These are phyloP conservation scores for Leccinum disarticulatum DNA, from an alignment of 768 basidiomycete species.

Conservation along the genomic window DNA sequence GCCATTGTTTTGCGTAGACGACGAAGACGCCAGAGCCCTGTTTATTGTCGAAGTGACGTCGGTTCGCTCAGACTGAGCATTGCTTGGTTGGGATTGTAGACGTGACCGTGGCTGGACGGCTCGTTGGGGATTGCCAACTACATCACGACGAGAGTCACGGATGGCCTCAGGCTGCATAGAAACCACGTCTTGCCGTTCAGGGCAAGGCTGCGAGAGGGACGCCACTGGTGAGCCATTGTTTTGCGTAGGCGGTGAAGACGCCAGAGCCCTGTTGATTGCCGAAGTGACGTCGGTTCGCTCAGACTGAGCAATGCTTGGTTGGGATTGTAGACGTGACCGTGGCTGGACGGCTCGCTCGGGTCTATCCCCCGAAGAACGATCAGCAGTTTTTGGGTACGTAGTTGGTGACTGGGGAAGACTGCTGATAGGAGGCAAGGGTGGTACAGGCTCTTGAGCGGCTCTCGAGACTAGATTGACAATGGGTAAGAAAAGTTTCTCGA, in stretches of 20 bases:
- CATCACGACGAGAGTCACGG: no score
- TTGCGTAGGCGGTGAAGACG: conserved; percentile 4
- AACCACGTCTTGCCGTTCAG: conserved; percentile 5
- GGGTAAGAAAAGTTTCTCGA: conserved; percentile 3
- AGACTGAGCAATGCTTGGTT: neutral
- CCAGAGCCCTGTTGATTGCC: neutral
- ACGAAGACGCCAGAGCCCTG: neutral
- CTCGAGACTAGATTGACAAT: conserved; percentile 46
- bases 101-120: conserved; percentile 18
- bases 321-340: conserved; percentile 6
- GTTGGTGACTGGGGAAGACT: conserved; percentile 29
- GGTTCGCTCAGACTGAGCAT: neutral
- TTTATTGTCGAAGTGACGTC: neutral
- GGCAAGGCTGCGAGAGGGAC: conserved; percentile 5
- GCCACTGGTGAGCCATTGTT: conserved; percentile 1
- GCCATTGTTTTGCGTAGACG: conserved; percentile 4
- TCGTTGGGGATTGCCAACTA: conserved; percentile 6
- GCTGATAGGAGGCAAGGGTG: conserved; percentile 58
- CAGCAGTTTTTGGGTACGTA: conserved; percentile 1
- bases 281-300: conserved; percentile 1
- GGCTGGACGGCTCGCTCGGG: conserved; percentile 26
- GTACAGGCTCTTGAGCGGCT: conserved; percentile 61
- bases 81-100: conserved; percentile 3
- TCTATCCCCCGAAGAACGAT: conserved; percentile 11
- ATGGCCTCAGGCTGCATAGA: neutral